Percentiles rank a stretch among this genome's conserved stretches.
These are phyloP conservation scores for Lachnellula cervina DNA, from an alignment of 2,329 filamentous ascomycete species.

Conservation along the genomic window DNA sequence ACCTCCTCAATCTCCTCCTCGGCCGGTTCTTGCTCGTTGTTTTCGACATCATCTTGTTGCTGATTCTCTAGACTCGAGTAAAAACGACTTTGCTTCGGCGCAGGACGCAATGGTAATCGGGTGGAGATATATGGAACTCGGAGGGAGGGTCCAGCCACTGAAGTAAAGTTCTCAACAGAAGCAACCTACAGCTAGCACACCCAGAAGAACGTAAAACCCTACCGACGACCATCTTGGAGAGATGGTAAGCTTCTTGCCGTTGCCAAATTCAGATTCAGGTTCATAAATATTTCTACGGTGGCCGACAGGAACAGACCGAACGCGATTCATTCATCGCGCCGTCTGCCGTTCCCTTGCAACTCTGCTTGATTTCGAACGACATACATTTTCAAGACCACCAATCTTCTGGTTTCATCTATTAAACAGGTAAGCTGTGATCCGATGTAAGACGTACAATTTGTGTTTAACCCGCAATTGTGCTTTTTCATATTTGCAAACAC, in stretches of 20 bases:
- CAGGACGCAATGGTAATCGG: conserved; percentile 6
- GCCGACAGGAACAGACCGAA: too few species aligned
- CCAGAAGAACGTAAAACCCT: conserved; percentile 26
- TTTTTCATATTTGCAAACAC: too few species aligned
- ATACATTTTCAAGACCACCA: too few species aligned
- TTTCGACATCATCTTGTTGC: conserved; percentile 2
- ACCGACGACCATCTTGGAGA: conserved; percentile 25
- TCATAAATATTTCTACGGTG: too few species aligned
- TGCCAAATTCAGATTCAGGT: too few species aligned
- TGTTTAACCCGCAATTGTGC: too few species aligned
- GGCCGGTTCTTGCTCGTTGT: not conserved
- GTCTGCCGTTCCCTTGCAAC: too few species aligned
- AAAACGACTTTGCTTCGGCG: conserved; percentile 8
- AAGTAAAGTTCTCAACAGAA: conserved; percentile 26
- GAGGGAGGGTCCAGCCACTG: conserved; percentile 19
- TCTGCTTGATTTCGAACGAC: too few species aligned
- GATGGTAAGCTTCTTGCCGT: not conserved
- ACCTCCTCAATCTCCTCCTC: conserved; percentile 4
- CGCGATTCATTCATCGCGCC: too few species aligned
- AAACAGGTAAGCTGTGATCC: too few species aligned
- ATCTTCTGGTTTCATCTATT: too few species aligned
- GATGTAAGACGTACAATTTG: too few species aligned
- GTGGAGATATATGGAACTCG: conserved; percentile 9
- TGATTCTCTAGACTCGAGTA: conserved; percentile 10
- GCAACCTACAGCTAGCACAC: conserved; percentile 30